A percentile compares a stretch with the other conserved stretches of the same genome.
Evolutionary conservation across 2,329 filamentous ascomycete genomes (phyloP).

Genomic region (Sodiomyces alkalinus): DNA sequence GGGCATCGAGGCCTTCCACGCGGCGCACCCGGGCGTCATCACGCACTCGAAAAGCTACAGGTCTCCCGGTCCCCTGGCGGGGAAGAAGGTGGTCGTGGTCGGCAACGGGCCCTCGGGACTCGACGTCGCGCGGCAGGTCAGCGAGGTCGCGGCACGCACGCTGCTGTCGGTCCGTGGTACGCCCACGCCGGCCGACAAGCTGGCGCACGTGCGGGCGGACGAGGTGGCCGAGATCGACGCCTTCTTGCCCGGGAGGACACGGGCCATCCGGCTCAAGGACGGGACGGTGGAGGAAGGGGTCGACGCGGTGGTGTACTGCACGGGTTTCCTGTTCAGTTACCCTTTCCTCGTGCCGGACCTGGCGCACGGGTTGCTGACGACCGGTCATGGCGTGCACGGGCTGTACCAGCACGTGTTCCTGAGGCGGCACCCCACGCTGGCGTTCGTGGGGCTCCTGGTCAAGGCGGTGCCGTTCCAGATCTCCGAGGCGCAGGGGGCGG

Average conservation of each 20-base stretch:
- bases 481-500: conserved; percentile 63
- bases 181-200: conserved; percentile 27
- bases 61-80: conserved; percentile 41
- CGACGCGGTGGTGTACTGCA: conserved; percentile 63
- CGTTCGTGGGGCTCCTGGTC: conserved; percentile 61
- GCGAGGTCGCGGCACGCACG: conserved; percentile 38
- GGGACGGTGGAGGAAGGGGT: conserved; percentile 45
- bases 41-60: conserved; percentile 73
- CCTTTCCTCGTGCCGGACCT: conserved; percentile 44
- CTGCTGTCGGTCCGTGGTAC: conserved; percentile 46
- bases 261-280: conserved; percentile 50
- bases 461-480: conserved; percentile 81
- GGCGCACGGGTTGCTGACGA: conserved; percentile 39
- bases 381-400: conserved; percentile 54
- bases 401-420: conserved; percentile 72
- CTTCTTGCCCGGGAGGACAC: conserved; percentile 30
- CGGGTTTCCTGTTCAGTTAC: conserved; percentile 66
- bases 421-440: conserved; percentile 60
- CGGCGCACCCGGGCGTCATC: conserved; percentile 42
- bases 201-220: conserved; percentile 28
- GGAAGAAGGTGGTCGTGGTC: conserved; percentile 67
- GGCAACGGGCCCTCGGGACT: conserved; percentile 74
- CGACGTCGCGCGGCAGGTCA: conserved; percentile 71
- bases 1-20: conserved; percentile 44
- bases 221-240: conserved; percentile 44